Evolutionary conservation across 371 early-diverging fungal species (phyloP).

Genomic region (Saksenaea vasiformis): DNA sequence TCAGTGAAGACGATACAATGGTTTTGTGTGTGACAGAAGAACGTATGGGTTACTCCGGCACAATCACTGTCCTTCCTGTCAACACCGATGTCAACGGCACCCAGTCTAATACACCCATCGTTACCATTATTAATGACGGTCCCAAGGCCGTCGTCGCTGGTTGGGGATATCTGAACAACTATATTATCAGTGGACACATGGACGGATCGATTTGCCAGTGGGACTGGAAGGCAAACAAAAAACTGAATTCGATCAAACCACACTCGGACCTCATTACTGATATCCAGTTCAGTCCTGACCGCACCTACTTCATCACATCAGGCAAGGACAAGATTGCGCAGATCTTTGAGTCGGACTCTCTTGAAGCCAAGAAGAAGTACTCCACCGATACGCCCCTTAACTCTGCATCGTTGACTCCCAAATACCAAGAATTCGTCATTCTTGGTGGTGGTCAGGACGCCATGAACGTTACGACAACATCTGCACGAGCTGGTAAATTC

Average conservation of each 20-base stretch:
- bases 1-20: slow-evolving; percentile 85
- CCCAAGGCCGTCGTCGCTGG: slow-evolving; percentile 91
- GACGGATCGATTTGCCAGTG: slow-evolving; percentile 89
- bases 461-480: slow-evolving; percentile 95
- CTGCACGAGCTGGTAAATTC: slow-evolving; percentile 96
- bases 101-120: slow-evolving; percentile 77
- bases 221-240: slow-evolving; percentile 80
- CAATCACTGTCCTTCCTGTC: slow-evolving; percentile 80
- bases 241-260: slow-evolving; percentile 62
- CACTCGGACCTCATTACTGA: slow-evolving; percentile 88
- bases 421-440: slow-evolving; percentile 75
- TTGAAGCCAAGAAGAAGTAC: slow-evolving; percentile 86
- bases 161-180: slow-evolving; percentile 92
- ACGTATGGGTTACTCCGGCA: slow-evolving; percentile 91
- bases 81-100: slow-evolving; percentile 55
- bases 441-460: slow-evolving; percentile 86
- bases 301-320: slow-evolving; percentile 95
- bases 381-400: slow-evolving; percentile 95
- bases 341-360: slow-evolving; percentile 85
- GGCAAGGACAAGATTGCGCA: slow-evolving; percentile 96
- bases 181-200: slow-evolving; percentile 91
- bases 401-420: slow-evolving; percentile 92
- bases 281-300: slow-evolving; percentile 92
- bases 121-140: slow-evolving; percentile 61
- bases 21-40: slow-evolving; percentile 94